phyloP scores from a whole-genome alignment of 805 yeast species.

The Blastobotrys muscicola region DNA sequence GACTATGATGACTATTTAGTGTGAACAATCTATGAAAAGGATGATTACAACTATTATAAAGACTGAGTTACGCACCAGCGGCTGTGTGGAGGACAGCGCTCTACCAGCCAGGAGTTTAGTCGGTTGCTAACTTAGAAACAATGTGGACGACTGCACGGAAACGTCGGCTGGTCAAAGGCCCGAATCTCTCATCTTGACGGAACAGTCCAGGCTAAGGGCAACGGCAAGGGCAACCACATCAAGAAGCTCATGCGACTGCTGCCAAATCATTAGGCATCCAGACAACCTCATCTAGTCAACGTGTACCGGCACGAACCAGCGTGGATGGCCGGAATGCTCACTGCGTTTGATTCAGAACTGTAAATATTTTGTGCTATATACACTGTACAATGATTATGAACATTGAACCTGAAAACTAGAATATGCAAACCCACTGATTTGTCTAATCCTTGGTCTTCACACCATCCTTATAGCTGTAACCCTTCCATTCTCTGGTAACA shows the following conservation, averaged over 20 bases:
- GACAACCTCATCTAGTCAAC: no score
- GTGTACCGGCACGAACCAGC: no score
- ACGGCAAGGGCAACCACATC: conserved; percentile 41
- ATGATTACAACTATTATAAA: background rate
- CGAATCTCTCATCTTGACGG: conserved; percentile 43
- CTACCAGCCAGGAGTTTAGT: no score
- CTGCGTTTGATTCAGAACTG: no score
- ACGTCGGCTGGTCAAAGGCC: conserved; percentile 73
- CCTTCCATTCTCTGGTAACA: conserved; percentile 42
- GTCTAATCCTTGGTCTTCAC: conserved; percentile 9
- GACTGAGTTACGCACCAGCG: no score
- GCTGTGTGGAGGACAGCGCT: no score
- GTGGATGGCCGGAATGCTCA: no score
- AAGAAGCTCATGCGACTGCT: conserved; percentile 49
- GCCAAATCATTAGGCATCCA: conserved; percentile 29
- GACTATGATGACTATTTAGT: no score
- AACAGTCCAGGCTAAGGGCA: conserved; percentile 43
- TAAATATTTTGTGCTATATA: background rate
- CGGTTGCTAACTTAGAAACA: conserved; percentile 34
- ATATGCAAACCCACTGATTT: no score
- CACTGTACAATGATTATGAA: background rate
- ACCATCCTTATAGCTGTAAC: conserved; percentile 32
- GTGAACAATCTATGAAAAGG: background rate
- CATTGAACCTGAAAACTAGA: background rate
- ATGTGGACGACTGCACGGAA: conserved; percentile 89